Base-by-base conservation (phyloP, 2,329 filamentous ascomycete species). In the Nannizziopsis arthrosporioides region DNA sequence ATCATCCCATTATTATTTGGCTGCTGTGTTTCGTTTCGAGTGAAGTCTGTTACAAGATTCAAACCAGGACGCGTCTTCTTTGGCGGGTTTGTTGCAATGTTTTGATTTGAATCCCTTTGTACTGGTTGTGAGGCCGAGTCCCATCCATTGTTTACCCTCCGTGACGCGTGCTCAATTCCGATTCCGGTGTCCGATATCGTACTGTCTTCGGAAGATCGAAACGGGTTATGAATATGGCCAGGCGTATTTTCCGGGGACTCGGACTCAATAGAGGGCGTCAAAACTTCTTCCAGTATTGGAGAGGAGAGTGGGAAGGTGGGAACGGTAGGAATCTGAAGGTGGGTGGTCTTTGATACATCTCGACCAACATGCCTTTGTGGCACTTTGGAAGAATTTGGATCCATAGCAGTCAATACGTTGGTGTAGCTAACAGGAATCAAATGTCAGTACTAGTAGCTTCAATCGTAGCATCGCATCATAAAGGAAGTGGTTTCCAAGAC, bases 31-130 rank as follows among this genome's bases (percentile, higher is more conserved):
- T 43, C 1, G 57, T 53, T 35, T 9, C 52, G 47, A 0, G 61
- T 57, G 48, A 72, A 68, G 49, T 68, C 61, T 9, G 68, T 71
- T 14, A 70, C 61, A 30, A 72, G 51, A 48, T 69, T 70, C 48
- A 72, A 49, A 2, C 66, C 68, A 5, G 66, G 57, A 1, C 63
- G 64, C 30, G 57, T 56, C 18, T 60, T 58, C 18, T 56, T 61
- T 51, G 55, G 56, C 18, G 48, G 48, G 57, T 53, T 15, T 54
- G 54, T 9, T 53, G 44, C 18, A 53, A 51, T 34, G 49, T 53
- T 15, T 52, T 41, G 49, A 2, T 17, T 53, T 35, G 22, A 12
- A 30, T 31, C 42, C 9, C 8, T 30, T 39, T 32, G 41, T 32
- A 14, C 31, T 18, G 45, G 27, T 18, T 41, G 17, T 42, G 11